Evolutionary conservation across 2,329 filamentous ascomycete species (phyloP), one percentile per base, ranked within the genome.

Genomic region (Ophioceras dolichostomum): DNA sequence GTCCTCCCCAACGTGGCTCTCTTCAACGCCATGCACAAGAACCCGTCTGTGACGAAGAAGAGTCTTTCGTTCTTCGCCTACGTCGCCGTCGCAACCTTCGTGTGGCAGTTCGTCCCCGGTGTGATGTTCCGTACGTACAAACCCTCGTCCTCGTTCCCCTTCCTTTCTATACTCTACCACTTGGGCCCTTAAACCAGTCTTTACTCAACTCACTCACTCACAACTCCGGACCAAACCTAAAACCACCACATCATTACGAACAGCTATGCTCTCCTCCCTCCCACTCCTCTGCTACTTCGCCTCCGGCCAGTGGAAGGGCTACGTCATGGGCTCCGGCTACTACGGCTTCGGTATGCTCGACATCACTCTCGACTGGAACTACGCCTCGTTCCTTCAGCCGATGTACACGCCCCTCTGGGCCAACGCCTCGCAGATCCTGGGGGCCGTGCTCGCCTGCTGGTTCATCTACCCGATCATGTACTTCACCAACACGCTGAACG

Each of bases 321-420:
- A 47, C 34, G 34, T 55, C 7, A 20, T 56, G 29, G 53, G 53
- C 9, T 55, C 50, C 7, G 45, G 48, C 19, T 45, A 45, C 36
- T 44, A 49, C 35, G 53, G 52, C 33, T 56, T 54, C 35, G 54
- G 52, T n/a, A 26, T 56, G 5, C 45, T 55, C 5, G 47, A 53
- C 27, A 34, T 55, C 10, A 45, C 47, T 6, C 41, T 56, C 13
- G 52, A 56, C 41, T 54, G 50, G 51, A 52, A 49, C 39, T 49
- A 49, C 31, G 39, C 38, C 4, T 40, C 42, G 19, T 49, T 47
- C 37, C 39, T 45, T 12, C 30, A 30, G 12, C 47, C 47, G 5
- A 14, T 18, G 7, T 49, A 49, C 41, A 48, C 46, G 5, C 46
- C 46, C 3, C 39, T 48, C 1, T 49, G 45, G 45, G 37, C 45